Evolutionary conservation across 2,329 filamentous ascomycete genomes (phyloP).

Genomic region (Trichoderma semiorbis): DNA sequence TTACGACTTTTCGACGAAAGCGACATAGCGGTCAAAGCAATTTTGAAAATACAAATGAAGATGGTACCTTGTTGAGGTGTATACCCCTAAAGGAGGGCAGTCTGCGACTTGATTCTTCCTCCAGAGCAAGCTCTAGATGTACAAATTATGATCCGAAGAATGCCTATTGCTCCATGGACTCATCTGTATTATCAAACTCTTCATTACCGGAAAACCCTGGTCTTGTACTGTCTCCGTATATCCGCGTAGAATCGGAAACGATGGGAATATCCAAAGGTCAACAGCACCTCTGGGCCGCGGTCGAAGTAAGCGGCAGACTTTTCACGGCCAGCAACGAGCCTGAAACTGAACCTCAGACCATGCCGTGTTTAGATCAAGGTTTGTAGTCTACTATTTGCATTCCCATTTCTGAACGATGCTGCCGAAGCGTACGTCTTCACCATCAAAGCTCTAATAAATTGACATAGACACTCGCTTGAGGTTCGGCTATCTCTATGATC

Average conservation of each 20-base stretch:
- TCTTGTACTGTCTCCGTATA: slow-evolving; percentile 39
- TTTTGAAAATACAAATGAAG: neutral
- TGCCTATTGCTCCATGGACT: neutral
- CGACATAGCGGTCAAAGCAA: neutral
- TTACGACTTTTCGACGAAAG: neutral
- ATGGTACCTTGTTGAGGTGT: neutral
- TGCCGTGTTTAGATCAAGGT: neutral
- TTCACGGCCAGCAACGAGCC: slow-evolving; percentile 22
- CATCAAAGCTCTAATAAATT: neutral
- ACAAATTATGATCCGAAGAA: slow-evolving; percentile 4
- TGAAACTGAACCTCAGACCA: neutral
- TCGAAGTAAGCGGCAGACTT: slow-evolving; percentile 45
- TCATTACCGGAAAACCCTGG: neutral
- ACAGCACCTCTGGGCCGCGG: slow-evolving; percentile 45
- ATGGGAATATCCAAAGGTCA: slow-evolving; percentile 33
- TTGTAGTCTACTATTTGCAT: neutral
- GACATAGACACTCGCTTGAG: slow-evolving; percentile 33
- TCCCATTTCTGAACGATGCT: neutral
- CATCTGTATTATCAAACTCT: neutral
- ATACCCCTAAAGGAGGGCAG: neutral
- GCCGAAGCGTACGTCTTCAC: neutral
- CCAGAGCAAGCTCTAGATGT: slow-evolving; percentile 1
- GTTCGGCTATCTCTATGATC: slow-evolving; percentile 49
- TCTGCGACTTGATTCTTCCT: neutral
- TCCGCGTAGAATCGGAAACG: slow-evolving; percentile 43